Evolutionary conservation across 805 yeast species (phyloP).

Genomic region (Lipomyces yamadae): DNA sequence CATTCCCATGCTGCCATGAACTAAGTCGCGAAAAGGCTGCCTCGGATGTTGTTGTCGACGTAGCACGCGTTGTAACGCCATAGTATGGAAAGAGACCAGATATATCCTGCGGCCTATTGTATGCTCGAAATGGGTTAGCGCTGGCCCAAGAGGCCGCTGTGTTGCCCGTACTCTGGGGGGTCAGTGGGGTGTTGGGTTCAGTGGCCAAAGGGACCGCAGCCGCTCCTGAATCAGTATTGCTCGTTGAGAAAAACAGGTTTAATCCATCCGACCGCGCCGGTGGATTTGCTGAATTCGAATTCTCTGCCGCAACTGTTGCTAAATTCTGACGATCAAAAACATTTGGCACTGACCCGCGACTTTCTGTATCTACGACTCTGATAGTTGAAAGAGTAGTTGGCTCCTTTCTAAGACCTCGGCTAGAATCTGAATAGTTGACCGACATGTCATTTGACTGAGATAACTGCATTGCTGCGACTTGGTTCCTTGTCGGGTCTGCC

Average conservation of each 20-base stretch:
- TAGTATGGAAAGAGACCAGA: slow-evolving; percentile 10
- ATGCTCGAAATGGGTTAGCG: slow-evolving; percentile 1
- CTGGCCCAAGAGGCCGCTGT: slow-evolving; percentile 11
- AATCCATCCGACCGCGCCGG: not conserved
- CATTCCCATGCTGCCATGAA: slow-evolving; percentile 3
- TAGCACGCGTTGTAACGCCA: slow-evolving; percentile 9
- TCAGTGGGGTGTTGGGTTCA: not conserved
- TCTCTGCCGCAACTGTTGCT: not conserved
- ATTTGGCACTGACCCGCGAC: slow-evolving; percentile 9
- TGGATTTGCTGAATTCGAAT: not conserved
- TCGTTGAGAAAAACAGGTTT: slow-evolving; percentile 3
- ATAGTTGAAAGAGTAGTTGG: slow-evolving; percentile 4
- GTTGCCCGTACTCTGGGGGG: slow-evolving; percentile 9
- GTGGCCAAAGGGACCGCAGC: not conserved
- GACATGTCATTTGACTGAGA: not conserved
- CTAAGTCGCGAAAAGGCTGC: not conserved
- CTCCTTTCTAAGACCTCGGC: not conserved
- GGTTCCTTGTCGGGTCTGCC: not conserved
- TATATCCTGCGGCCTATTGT: slow-evolving; percentile 2
- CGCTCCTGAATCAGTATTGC: not conserved
- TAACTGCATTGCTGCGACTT: not conserved
- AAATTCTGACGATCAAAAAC: slow-evolving; percentile 6
- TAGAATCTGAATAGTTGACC: not conserved
- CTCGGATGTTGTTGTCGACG: not conserved
- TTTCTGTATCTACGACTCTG: not conserved